A percentile compares a stretch with the other conserved stretches of the same genome.
Conservation (phyloP, 129 eudicot species). For the Oenanthe sinensis region DNA sequence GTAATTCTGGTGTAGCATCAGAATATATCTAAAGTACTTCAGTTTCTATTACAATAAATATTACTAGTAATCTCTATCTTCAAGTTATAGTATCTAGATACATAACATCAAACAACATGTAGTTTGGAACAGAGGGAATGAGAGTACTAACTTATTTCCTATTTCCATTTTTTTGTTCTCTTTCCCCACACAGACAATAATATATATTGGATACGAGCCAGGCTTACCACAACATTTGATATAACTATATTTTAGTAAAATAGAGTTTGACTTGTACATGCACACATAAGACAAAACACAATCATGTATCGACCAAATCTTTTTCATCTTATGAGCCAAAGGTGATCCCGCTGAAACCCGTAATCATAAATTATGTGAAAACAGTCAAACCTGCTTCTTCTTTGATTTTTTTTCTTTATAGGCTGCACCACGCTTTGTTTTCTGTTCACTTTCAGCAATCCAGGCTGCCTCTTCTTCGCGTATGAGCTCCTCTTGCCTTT, state of each 20-base stretch:
- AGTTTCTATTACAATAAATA: too few species aligned
- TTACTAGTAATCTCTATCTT: too few species aligned
- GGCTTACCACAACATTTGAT: not conserved
- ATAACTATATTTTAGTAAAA: not conserved
- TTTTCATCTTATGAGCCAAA: not conserved
- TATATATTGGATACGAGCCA: not conserved
- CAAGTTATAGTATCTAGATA: too few species aligned
- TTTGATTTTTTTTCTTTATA: conserved; percentile 84
- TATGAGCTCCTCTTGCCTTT: conserved; percentile 94
- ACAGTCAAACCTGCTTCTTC: conserved; percentile 76
- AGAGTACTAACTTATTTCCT: not conserved
- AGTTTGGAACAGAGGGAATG: too few species aligned
- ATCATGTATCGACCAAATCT: not conserved
- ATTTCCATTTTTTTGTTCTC: not conserved
- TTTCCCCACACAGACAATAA: not conserved
- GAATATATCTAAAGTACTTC: too few species aligned
- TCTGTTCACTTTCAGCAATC: conserved; percentile 78
- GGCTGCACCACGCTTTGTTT: conserved; percentile 57
- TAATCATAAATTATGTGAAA: not conserved
- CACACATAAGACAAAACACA: not conserved
- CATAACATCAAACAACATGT: too few species aligned
- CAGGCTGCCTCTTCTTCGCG: conserved; percentile 96
- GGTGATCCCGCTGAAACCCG: not conserved
- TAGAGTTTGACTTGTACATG: not conserved
- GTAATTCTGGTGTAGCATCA: too few species aligned